phyloP scores from a whole-genome alignment of 192 early-diverging fungal genomes.

The Podila epigama region DNA sequence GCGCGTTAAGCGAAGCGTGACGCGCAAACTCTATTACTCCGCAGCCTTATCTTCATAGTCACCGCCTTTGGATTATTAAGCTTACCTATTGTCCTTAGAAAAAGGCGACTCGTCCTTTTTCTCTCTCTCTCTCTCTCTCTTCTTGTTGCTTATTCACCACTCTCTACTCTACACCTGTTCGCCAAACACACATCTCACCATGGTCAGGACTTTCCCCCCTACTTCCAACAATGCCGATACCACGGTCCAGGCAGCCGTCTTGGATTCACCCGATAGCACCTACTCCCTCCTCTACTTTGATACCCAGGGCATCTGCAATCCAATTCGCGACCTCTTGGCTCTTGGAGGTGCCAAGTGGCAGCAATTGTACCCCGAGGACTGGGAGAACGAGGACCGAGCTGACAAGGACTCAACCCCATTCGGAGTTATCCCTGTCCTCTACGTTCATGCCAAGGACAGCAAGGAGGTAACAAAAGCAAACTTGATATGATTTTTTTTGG shows the following conservation, averaged over 20 bases:
- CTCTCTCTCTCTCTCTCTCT: background rate
- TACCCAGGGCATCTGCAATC: conserved; percentile 18
- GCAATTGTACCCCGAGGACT: conserved; percentile 36
- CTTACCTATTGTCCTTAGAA: no score
- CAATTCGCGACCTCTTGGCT: conserved; percentile 25
- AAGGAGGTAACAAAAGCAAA: conserved; percentile 15
- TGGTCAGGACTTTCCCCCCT: conserved; percentile 25
- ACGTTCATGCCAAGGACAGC: conserved; percentile 35
- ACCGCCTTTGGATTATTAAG: no score
- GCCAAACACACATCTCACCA: background rate
- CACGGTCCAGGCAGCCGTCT: conserved; percentile 10
- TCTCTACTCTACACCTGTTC: background rate
- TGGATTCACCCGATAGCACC: conserved; percentile 25
- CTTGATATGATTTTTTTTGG: background rate
- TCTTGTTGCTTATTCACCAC: background rate
- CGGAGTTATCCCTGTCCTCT: conserved; percentile 36
- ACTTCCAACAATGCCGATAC: conserved; percentile 18
- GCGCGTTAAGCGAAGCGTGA: no score
- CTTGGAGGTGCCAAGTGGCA: conserved; percentile 19
- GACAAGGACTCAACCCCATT: conserved; percentile 35
- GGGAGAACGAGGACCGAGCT: conserved; percentile 19
- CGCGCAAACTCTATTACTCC: no score
- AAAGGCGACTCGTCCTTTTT: background rate
- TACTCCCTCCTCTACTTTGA: conserved; percentile 44
- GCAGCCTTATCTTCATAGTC: no score